Evolutionary conservation across 192 early-diverging fungal species (phyloP).

Genomic region (Podila verticillata): DNA sequence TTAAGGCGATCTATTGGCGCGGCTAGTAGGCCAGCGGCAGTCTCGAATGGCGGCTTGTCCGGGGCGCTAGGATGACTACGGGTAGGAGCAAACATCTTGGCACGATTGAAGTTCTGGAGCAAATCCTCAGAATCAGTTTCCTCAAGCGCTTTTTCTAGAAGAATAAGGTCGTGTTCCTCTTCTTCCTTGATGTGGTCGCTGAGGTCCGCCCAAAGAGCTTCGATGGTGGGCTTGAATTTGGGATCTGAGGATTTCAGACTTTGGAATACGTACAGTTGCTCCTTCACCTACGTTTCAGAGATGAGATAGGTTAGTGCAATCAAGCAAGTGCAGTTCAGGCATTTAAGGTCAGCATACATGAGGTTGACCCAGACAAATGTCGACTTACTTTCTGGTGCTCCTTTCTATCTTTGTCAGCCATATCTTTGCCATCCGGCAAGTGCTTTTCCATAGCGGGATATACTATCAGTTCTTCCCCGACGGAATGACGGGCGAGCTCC

Average conservation of each 20-base stretch:
- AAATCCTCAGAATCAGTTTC: constrained; percentile 1
- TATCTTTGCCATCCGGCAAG: constrained; percentile 33
- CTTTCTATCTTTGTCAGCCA: constrained; percentile 46
- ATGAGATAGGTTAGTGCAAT: not conserved
- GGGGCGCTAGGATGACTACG: constrained; percentile 25
- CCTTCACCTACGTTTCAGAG: constrained; percentile 32
- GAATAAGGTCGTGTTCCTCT: constrained; percentile 43
- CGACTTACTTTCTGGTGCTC: constrained; percentile 43
- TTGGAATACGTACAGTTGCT: constrained; percentile 50
- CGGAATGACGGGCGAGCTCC: constrained; percentile 54
- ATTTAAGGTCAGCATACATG: not conserved
- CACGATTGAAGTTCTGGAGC: constrained; percentile 11
- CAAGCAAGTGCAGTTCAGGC: too few species aligned
- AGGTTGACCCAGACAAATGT: not conserved
- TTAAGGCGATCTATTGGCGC: constrained; percentile 18
- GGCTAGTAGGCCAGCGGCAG: constrained; percentile 12
- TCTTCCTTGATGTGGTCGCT: constrained; percentile 53
- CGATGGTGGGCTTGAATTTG: constrained; percentile 17
- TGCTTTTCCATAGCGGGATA: constrained; percentile 51
- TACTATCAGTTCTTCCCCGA: constrained; percentile 52
- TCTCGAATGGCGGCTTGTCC: constrained; percentile 36
- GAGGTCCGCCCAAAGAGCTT: constrained; percentile 32
- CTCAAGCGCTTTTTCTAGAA: constrained; percentile 9
- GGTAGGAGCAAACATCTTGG: constrained; percentile 34
- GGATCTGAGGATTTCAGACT: constrained; percentile 24